Evolutionary conservation across 306 rosid species (phyloP).

Genomic region (Boehmeria nivea): DNA sequence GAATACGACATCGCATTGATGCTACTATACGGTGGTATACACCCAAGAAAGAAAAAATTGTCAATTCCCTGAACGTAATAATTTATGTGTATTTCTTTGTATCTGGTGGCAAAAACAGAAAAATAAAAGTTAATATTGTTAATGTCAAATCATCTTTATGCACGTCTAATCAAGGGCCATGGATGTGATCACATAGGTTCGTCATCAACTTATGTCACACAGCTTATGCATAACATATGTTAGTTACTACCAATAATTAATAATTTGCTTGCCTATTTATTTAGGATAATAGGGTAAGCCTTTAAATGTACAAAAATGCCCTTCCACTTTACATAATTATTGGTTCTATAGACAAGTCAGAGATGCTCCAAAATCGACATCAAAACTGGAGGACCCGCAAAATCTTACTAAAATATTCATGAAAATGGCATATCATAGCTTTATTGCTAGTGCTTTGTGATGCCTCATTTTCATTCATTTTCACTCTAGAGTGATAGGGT

Average conservation of each 20-base stretch:
- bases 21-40: too few relatives aligned
- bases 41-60: not conserved
- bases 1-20: not conserved
- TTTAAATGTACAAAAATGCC: too few relatives aligned
- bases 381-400: not conserved
- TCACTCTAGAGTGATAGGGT: too few relatives aligned
- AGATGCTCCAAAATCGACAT: constrained; percentile 3
- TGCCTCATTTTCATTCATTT: constrained; percentile 13
- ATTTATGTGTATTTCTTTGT: not conserved
- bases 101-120: not conserved
- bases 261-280: too few relatives aligned
- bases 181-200: not conserved
- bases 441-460: not conserved
- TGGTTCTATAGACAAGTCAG: constrained; percentile 13
- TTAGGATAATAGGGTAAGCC: too few relatives aligned
- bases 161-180: constrained; percentile 1
- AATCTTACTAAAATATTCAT: constrained; percentile 8
- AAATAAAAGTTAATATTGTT: not conserved
- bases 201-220: constrained; percentile 8
- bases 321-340: not conserved
- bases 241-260: too few relatives aligned
- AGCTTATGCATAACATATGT: not conserved
- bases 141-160: constrained; percentile 6
- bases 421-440: not conserved
- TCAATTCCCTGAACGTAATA: too few relatives aligned